phyloP scores from a whole-genome alignment of 257 asterid genomes.

The Ocimum tenuiflorum region DNA sequence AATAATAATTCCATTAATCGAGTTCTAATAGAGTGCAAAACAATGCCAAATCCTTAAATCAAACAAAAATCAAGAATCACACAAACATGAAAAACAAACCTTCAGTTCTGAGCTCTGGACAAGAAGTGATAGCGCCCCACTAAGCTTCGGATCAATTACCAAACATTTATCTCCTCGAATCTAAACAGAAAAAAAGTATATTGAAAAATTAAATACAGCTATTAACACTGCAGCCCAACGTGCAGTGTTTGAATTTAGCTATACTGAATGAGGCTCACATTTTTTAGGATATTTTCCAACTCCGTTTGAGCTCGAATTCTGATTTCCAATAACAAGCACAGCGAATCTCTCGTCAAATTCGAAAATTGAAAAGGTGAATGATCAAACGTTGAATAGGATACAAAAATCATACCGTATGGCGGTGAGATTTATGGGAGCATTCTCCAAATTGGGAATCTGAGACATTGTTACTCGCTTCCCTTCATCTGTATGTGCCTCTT shows the following conservation, averaged over 20 bases:
- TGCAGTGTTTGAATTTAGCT: neutral
- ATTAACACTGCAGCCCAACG: neutral
- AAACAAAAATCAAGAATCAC: neutral
- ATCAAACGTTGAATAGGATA: neutral
- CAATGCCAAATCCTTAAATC: neutral
- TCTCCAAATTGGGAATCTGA: conserved; percentile 79
- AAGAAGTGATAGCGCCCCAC: conserved; percentile 81
- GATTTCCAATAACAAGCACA: conserved; percentile 19
- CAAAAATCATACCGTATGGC: conserved; percentile 43
- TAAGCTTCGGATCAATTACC: conserved; percentile 86
- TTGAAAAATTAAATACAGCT: neutral
- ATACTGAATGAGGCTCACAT: conserved; percentile 61
- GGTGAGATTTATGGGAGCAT: conserved; percentile 80
- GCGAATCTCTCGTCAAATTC: neutral
- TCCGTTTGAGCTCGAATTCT: conserved; percentile 81
- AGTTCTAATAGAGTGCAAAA: neutral
- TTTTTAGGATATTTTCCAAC: conserved; percentile 56
- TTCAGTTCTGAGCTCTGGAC: conserved; percentile 79
- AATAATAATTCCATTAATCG: neutral
- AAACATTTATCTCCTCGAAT: conserved; percentile 93
- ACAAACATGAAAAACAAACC: conserved; percentile 42
- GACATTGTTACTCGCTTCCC: neutral
- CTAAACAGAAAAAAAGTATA: conserved; percentile 23
- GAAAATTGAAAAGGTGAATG: neutral
- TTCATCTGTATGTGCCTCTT: no score